Conservation (phyloP, 2,329 filamentous ascomycete species). For the Dendrostoma leiphaemia region DNA sequence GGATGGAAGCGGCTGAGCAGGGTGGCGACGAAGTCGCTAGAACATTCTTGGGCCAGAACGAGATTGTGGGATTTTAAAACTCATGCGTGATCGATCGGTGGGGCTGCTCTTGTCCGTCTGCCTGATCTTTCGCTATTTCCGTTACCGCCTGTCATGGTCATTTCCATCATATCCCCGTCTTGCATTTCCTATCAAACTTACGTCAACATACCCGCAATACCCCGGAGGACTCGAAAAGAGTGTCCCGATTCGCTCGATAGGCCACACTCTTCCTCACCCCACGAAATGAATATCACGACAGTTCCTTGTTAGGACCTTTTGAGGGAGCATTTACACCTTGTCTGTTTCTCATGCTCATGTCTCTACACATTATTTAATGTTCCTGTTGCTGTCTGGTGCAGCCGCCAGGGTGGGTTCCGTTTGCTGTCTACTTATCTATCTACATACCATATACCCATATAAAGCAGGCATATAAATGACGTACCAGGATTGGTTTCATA, state of each 20-base stretch:
- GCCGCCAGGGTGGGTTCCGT: not conserved
- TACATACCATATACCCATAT: conserved; percentile 6
- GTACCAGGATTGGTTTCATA: not conserved
- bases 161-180: not conserved
- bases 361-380: not conserved
- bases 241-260: not conserved
- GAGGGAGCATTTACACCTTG: not conserved
- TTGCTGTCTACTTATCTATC: not conserved
- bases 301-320: not conserved
- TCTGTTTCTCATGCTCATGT: not conserved
- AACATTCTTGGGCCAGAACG: conserved; percentile 70
- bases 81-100: not conserved
- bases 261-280: not conserved
- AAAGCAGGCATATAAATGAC: conserved; percentile 6
- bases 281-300: conserved; percentile 11
- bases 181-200: conserved; percentile 5
- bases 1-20: conserved; percentile 87
- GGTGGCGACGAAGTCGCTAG: conserved; percentile 86
- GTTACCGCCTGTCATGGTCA: too few relatives aligned
- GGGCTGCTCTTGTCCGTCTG: not conserved
- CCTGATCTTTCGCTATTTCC: not conserved
- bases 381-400: not conserved
- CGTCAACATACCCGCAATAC: conserved; percentile 15
- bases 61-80: conserved; percentile 12
- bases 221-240: conserved; percentile 1